These are phyloP conservation scores for Byssothecium circinans DNA, from an alignment of 2,329 filamentous ascomycete species.

Conservation along the genomic window DNA sequence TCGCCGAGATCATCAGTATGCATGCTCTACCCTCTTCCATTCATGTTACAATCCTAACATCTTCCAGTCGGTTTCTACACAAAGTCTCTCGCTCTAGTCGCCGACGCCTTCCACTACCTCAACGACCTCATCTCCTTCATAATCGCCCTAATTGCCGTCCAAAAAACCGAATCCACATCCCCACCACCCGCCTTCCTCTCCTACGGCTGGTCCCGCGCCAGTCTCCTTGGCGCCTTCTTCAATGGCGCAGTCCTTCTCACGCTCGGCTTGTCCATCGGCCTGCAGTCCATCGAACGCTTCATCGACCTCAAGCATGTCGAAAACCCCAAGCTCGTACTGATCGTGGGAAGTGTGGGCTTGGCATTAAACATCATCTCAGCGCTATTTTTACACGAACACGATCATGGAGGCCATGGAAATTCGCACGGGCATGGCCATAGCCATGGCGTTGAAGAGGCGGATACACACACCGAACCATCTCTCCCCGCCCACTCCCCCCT, in stretches of 20 bases:
- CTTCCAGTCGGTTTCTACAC: conserved; percentile 67
- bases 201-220: conserved; percentile 76
- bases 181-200: conserved; percentile 64
- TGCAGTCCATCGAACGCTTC: conserved; percentile 74
- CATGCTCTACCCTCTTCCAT: background rate
- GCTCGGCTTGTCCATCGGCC: conserved; percentile 69
- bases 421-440: conserved; percentile 25
- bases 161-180: conserved; percentile 57
- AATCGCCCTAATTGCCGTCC: conserved; percentile 65
- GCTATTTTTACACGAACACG: conserved; percentile 60
- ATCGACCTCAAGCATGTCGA: conserved; percentile 60
- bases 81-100: conserved; percentile 69
- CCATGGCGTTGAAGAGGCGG: conserved; percentile 20
- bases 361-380: conserved; percentile 68
- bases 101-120: conserved; percentile 78
- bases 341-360: conserved; percentile 69
- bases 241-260: conserved; percentile 76
- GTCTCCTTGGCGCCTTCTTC: conserved; percentile 76
- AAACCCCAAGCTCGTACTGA: conserved; percentile 66
- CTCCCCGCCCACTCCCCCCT: conserved; percentile 6
- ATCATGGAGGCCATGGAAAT: conserved; percentile 47
- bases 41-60: conserved; percentile 1
- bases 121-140: conserved; percentile 72
- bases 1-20: conserved; percentile 51
- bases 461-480: background rate